phyloP scores from a whole-genome alignment of 2,329 filamentous ascomycete genomes.

The Epichloe baconii region DNA sequence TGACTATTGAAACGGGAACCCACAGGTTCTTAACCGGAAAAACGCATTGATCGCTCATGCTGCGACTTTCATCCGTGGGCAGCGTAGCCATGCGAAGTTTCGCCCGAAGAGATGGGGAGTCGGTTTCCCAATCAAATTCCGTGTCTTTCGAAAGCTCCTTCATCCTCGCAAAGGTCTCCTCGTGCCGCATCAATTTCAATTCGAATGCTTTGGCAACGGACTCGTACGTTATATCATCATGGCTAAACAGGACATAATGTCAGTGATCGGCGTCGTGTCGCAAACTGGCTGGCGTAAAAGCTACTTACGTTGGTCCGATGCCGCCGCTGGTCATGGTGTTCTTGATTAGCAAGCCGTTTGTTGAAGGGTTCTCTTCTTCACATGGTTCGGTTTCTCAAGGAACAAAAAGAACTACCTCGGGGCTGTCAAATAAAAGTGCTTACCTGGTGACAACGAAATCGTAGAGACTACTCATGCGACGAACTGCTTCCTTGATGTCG shows the following conservation, averaged over 20 bases:
- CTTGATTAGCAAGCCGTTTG: background rate
- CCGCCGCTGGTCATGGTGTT: conserved; percentile 48
- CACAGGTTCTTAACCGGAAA: conserved; percentile 74
- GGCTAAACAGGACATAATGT: conserved; percentile 35
- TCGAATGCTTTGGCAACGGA: conserved; percentile 85
- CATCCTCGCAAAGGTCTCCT: conserved; percentile 70
- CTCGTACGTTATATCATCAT: conserved; percentile 95
- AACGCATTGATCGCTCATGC: conserved; percentile 58
- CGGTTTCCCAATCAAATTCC: conserved; percentile 72
- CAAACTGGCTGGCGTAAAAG: conserved; percentile 5
- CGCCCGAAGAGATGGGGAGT: conserved; percentile 31
- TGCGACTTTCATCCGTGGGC: conserved; percentile 29
- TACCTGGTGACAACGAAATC: conserved; percentile 86
- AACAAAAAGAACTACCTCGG: no score
- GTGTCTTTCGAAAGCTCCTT: conserved; percentile 64
- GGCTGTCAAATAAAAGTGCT: background rate
- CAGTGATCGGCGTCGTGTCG: background rate
- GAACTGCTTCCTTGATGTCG: conserved; percentile 79
- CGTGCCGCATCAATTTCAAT: conserved; percentile 63
- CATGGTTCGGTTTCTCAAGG: no score
- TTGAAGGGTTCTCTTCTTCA: no score
- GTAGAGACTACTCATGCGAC: conserved; percentile 76
- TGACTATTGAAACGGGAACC: conserved; percentile 82
- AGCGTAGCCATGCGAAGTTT: no score
- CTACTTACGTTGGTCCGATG: conserved; percentile 77